These are phyloP conservation scores for Eremothecium sinecaudum DNA, from an alignment of 1,139 yeast genomes.

Conservation along the genomic window DNA sequence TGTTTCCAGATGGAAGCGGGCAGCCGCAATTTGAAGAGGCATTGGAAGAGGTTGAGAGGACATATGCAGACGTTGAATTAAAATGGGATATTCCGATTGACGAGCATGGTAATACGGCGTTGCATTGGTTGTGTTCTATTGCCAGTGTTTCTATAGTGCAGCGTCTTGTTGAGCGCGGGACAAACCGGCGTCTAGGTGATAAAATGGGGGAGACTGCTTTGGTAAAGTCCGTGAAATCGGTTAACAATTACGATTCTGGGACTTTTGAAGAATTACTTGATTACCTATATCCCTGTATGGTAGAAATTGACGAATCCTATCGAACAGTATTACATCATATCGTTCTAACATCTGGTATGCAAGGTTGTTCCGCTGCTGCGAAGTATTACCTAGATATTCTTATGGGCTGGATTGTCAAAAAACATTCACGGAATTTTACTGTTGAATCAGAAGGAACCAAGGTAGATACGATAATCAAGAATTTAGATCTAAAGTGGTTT, in stretches of 20 bases:
- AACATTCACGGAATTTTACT: constrained; percentile 17
- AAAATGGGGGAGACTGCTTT: constrained; percentile 85
- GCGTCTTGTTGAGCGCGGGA: constrained; percentile 61
- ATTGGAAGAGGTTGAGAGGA: constrained; percentile 19
- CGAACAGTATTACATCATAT: constrained; percentile 92
- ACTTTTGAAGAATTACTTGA: constrained; percentile 69
- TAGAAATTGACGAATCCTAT: constrained; percentile 63
- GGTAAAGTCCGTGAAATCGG: constrained; percentile 79
- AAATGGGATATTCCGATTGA: constrained; percentile 80
- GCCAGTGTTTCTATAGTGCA: constrained; percentile 68
- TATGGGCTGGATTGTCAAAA: constrained; percentile 68
- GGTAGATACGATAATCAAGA: constrained; percentile 36
- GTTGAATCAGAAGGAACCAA: constrained; percentile 9
- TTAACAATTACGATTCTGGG: constrained; percentile 70
- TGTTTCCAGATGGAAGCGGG: constrained; percentile 23
- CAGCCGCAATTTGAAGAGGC: constrained; percentile 13
- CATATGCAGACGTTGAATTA: constrained; percentile 33
- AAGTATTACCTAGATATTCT: constrained; percentile 70
- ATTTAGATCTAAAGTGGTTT: constrained; percentile 48
- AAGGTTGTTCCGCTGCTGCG: constrained; percentile 58
- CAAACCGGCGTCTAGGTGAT: constrained; percentile 58
- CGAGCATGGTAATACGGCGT: constrained; percentile 83
- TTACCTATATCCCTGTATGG: constrained; percentile 64
- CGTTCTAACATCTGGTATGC: constrained; percentile 65
- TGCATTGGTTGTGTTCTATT: constrained; percentile 94